Evolutionary conservation across 352 stramenopile genomes (phyloP), one percentile per base, ranked within the genome.

Genomic region (Phytophthora lateralis): DNA sequence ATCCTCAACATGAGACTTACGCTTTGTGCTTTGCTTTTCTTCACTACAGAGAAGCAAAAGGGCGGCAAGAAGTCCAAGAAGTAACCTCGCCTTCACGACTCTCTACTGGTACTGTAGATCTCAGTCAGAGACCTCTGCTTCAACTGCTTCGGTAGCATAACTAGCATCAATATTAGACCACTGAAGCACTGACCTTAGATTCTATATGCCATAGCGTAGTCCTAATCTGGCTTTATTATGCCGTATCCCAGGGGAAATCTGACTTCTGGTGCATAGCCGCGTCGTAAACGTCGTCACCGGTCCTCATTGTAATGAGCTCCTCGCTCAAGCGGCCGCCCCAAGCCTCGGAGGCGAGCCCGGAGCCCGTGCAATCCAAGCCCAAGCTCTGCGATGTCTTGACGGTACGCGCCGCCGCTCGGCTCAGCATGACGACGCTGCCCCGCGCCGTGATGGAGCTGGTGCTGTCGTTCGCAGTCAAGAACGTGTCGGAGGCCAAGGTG

Each of bases 401-500:
- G 17, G 30, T 50, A 1, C 57, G 37, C 24, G 18, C 42, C 7
- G 38, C 39, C 12, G 42, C 43, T 49, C 41, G 24, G n/a, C 43
- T 63, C 29, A 65, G 51, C 12, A 65, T 79, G 63, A 60, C 61
- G 38, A 57, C 70, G 45, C 56, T 87, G 45, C 77, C 77, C 15
- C 77, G 75, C 35, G 64, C 75, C 1, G 73, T 80, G 12, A 73
- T 84, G 75, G 77, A 82, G 60, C 53, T 84, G 30, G 54, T 87
- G 26, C 67, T 85, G 59, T 79, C 77, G 17, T 87, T 80, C 44
- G 77, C 77, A 5, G 60, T 83, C 45, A 80, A 85, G 43, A 74
- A 87, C 47, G 54, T 87, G 20, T 63, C 63, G 29, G 69, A 64
- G 21, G 70, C 80, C 35, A 78, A 82, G 43, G 61, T 87, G 53